These are phyloP conservation scores for Cyclostephanos invisitatus DNA, from an alignment of 108 stramenopile genomes.

Conservation along the genomic window DNA sequence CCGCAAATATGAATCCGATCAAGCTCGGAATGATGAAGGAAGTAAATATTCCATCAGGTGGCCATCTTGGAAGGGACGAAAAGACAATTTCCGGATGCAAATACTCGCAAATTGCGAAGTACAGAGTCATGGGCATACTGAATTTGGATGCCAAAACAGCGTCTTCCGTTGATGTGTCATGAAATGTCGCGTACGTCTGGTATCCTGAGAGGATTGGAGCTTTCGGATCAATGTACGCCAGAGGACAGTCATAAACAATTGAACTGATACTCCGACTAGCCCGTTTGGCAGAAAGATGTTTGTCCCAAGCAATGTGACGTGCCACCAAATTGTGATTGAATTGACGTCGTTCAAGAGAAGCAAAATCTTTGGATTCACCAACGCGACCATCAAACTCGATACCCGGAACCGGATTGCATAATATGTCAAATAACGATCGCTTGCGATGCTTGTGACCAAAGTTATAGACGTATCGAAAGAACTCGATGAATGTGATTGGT, in stretches of 20 bases:
- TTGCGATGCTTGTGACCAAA: slow-evolving; percentile 2
- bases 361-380: no score
- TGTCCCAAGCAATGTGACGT: background rate
- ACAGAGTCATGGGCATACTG: background rate
- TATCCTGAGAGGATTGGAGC: no score
- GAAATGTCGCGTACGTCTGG: no score
- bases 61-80: background rate
- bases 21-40: background rate
- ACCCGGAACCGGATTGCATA: background rate
- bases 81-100: background rate
- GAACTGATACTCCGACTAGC: no score
- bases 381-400: background rate
- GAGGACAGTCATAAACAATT: no score
- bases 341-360: background rate
- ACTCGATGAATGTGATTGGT: background rate
- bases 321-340: background rate
- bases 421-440: background rate
- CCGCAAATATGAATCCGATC: background rate
- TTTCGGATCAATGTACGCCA: no score
- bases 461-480: background rate
- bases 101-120: background rate
- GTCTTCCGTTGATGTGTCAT: no score
- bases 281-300: no score
- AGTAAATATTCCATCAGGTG: background rate
- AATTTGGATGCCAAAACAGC: no score